Evolutionary conservation across 768 basidiomycete species (phyloP).

Genomic region (Termitomyces bulborhizus): DNA sequence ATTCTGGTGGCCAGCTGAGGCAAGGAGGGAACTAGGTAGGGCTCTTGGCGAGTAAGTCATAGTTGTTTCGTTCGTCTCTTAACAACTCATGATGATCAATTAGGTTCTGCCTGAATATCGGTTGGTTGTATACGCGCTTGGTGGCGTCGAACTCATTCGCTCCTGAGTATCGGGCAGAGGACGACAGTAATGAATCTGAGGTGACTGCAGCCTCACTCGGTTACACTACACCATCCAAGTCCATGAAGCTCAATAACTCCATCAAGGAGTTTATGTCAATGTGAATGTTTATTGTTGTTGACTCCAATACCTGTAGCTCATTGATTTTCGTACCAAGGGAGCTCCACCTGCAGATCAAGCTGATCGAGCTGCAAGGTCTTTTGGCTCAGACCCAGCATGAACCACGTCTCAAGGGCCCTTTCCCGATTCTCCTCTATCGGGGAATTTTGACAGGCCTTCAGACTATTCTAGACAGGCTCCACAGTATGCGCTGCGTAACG

Average conservation of each 20-base stretch:
- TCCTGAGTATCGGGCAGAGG: conserved; percentile 34
- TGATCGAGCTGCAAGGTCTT: conserved; percentile 82
- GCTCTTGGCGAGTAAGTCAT: conserved; percentile 73
- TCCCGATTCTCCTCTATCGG: conserved; percentile 82
- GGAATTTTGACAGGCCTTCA: conserved; percentile 78
- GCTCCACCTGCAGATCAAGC: conserved; percentile 85
- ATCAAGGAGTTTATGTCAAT: conserved; percentile 90
- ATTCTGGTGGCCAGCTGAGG: conserved; percentile 96
- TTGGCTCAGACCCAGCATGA: conserved; percentile 88
- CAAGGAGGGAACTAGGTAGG: conserved; percentile 78
- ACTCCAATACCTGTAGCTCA: background rate
- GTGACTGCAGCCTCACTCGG: conserved; percentile 22
- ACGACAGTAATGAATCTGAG: conserved; percentile 18
- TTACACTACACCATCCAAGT: conserved; percentile 27
- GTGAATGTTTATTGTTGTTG: conserved; percentile 35
- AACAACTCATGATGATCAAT: conserved; percentile 1
- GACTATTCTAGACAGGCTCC: conserved; percentile 81
- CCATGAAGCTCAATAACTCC: conserved; percentile 50
- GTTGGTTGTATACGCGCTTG: conserved; percentile 91
- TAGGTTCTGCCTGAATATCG: conserved; percentile 89
- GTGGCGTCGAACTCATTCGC: conserved; percentile 82
- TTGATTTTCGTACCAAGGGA: conserved; percentile 53
- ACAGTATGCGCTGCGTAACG: conserved; percentile 97
- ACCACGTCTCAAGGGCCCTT: conserved; percentile 92
- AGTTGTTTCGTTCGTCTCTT: background rate